These are phyloP conservation scores for Akanthomyces lecanii DNA, from an alignment of 2,329 filamentous ascomycete genomes.

Conservation along the genomic window DNA sequence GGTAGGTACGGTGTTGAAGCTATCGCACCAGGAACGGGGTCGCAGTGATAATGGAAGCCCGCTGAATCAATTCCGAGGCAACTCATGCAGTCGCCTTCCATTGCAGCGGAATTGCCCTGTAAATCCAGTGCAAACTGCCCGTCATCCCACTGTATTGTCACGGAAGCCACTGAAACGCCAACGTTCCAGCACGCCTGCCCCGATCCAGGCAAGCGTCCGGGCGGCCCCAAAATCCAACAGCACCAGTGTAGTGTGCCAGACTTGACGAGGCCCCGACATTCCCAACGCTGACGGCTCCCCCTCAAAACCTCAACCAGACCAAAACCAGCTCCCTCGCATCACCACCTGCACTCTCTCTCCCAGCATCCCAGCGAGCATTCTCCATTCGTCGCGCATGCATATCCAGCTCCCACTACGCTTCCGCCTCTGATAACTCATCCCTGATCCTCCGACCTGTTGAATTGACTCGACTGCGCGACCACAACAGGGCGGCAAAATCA, in stretches of 20 bases:
- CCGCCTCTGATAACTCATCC: background rate
- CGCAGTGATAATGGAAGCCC: too few relatives aligned
- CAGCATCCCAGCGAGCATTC: slow-evolving; percentile 6
- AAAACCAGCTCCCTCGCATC: slow-evolving; percentile 5
- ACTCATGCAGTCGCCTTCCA: too few relatives aligned
- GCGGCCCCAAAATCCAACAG: slow-evolving; percentile 1
- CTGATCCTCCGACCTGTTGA: background rate
- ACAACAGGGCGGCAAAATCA: background rate
- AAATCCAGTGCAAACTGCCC: background rate
- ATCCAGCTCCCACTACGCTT: background rate
- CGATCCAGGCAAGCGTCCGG: background rate
- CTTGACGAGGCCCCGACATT: slow-evolving; percentile 2
- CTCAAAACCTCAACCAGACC: slow-evolving; percentile 15
- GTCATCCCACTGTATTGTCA: too few relatives aligned
- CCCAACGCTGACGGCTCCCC: slow-evolving; percentile 11
- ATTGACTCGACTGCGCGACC: slow-evolving; percentile 11
- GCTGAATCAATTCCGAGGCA: background rate
- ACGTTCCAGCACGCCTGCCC: background rate
- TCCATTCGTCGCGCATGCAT: background rate
- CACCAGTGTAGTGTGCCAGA: background rate
- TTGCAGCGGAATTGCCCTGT: background rate
- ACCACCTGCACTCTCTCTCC: background rate
- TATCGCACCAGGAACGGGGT: too few relatives aligned
- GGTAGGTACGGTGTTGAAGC: too few relatives aligned
- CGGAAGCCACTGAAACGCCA: too few relatives aligned